A percentile compares a stretch with the other conserved stretches of the same genome.
Conservation (phyloP, 768 basidiomycete species). For the Pulveroboletus sp. region DNA sequence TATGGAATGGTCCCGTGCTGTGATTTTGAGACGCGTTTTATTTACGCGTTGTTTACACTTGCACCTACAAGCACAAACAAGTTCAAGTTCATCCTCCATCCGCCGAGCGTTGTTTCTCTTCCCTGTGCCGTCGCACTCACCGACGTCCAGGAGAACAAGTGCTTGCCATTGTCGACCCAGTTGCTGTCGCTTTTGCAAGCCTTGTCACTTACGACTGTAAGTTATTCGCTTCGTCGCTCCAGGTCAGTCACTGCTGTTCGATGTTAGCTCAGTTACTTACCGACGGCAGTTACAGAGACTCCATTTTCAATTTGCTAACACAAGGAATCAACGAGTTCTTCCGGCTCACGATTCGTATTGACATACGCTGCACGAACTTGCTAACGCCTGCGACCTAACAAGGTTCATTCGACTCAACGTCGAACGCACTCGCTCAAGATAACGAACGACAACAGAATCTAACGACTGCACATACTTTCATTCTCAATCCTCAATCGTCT, state of each 20-base stretch:
- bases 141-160: conserved; percentile 14
- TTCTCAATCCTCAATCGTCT: background rate
- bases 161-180: conserved; percentile 19
- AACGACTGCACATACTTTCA: conserved; percentile 17
- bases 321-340: conserved; percentile 20
- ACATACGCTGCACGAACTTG: conserved; percentile 15
- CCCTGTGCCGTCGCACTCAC: conserved; percentile 16
- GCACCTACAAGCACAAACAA: conserved; percentile 30
- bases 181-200: conserved; percentile 15
- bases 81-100: conserved; percentile 26
- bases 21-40: conserved; percentile 18
- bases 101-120: conserved; percentile 13
- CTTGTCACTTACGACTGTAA: conserved; percentile 23
- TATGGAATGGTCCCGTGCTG: conserved; percentile 16
- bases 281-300: conserved; percentile 4
- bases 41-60: conserved; percentile 30
- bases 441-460: conserved; percentile 20
- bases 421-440: conserved; percentile 15
- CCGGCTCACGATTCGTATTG: conserved; percentile 22
- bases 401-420: conserved; percentile 15
- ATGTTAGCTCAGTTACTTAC: background rate
- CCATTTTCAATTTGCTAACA: conserved; percentile 16
- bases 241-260: conserved; percentile 17
- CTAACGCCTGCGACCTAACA: conserved; percentile 14
- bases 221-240: conserved; percentile 19